Percentiles rank a stretch among this genome's conserved stretches.
Conservation (phyloP, 2,329 filamentous ascomycete genomes). For the Monosporascus sp. region DNA sequence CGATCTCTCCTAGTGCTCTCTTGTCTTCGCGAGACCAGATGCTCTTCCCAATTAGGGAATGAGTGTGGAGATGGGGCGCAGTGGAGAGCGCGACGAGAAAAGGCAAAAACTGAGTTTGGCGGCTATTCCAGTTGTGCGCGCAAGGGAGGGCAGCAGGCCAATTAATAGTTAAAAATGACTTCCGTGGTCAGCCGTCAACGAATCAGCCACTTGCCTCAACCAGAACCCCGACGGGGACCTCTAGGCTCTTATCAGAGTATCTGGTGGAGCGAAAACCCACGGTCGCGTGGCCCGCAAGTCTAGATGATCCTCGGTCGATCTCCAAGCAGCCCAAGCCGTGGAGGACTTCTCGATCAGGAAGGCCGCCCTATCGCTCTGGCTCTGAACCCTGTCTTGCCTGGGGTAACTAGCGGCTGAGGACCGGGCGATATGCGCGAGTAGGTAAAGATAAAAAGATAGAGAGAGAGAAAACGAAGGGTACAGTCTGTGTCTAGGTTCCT, state of each 20-base stretch:
- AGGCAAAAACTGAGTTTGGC: neutral
- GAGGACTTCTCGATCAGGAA: conserved; percentile 26
- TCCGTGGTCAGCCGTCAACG: conserved; percentile 14
- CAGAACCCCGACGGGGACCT: neutral
- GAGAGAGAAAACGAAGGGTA: no score
- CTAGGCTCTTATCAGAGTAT: conserved; percentile 4
- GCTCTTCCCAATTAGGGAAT: neutral
- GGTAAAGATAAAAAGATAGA: neutral
- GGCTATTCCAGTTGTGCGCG: neutral
- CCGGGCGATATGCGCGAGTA: no score
- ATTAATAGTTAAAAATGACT: neutral
- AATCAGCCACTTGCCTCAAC: conserved; percentile 3
- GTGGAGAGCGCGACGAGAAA: neutral
- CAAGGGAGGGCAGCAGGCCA: neutral
- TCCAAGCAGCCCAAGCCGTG: conserved; percentile 9
- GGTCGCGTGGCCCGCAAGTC: conserved; percentile 19
- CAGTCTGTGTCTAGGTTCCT: no score
- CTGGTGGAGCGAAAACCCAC: conserved; percentile 13
- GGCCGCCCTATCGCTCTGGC: conserved; percentile 20
- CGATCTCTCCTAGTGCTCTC: neutral
- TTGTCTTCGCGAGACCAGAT: neutral
- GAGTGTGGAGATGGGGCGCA: neutral
- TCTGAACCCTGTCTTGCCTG: conserved; percentile 4
- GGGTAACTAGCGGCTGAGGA: no score
- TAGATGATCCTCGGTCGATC: neutral